Conservation (phyloP, 208 protist genomes). For the Wallacemonas sp. region DNA sequence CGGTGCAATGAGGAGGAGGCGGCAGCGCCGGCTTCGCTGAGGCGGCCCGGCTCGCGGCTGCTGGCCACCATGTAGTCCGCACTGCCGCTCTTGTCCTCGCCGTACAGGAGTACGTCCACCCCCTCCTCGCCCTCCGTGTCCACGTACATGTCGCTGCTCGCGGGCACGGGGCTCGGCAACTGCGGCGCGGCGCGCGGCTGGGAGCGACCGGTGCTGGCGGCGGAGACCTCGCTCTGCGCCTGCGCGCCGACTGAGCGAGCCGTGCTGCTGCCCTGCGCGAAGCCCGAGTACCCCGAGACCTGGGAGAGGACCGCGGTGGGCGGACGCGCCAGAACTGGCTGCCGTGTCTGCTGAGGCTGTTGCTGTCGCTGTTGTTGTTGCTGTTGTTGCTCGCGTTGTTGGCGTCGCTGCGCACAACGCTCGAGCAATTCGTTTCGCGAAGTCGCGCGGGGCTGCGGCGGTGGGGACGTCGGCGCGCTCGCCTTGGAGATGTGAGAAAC, state of each 20-base stretch:
- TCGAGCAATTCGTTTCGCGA: slow-evolving; percentile 13
- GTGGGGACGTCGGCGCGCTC: background rate
- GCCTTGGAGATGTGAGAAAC: background rate
- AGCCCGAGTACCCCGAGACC: slow-evolving; percentile 6
- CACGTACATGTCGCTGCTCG: too few relatives aligned
- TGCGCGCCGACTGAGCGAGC: background rate
- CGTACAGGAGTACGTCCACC: too few relatives aligned
- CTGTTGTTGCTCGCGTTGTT: slow-evolving; percentile 19
- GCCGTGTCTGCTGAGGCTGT: background rate
- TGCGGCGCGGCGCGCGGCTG: too few relatives aligned
- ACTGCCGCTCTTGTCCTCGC: too few relatives aligned
- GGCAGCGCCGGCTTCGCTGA: too few relatives aligned
- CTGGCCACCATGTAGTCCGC: too few relatives aligned
- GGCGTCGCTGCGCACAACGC: slow-evolving; percentile 9
- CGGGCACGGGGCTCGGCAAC: too few relatives aligned
- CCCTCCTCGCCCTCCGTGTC: too few relatives aligned
- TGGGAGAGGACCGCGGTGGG: background rate
- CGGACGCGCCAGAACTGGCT: background rate
- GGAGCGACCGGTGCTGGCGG: background rate
- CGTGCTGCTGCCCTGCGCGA: too few relatives aligned
- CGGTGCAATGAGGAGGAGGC: too few relatives aligned
- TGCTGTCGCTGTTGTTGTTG: slow-evolving; percentile 8
- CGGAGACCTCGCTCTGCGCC: background rate
- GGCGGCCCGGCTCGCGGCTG: too few relatives aligned
- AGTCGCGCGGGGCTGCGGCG: background rate